Conservation (phyloP, 306 rosid species). For the Vigna nakashimae region DNA sequence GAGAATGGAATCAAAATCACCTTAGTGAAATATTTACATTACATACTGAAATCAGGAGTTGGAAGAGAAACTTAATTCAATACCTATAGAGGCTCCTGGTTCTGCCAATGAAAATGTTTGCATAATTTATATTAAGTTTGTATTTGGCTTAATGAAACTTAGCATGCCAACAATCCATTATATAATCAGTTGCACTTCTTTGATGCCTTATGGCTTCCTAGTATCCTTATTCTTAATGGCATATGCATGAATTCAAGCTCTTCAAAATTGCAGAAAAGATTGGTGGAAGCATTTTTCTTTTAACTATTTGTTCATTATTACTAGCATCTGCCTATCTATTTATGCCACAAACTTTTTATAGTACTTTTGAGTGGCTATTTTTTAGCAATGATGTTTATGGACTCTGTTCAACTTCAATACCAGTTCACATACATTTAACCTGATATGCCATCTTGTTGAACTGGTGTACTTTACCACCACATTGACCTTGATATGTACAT, state of each 20-base stretch:
- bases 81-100: constrained; percentile 69
- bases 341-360: constrained; percentile 7
- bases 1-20: too few species aligned
- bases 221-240: constrained; percentile 21
- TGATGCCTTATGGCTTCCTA: constrained; percentile 19
- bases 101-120: constrained; percentile 30
- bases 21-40: too few species aligned
- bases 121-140: constrained; percentile 8
- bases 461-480: constrained; percentile 21
- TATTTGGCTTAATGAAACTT: constrained; percentile 29
- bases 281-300: constrained; percentile 37
- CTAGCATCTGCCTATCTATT: not conserved
- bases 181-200: constrained; percentile 20
- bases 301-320: constrained; percentile 8
- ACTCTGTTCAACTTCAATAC: constrained; percentile 15
- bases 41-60: constrained; percentile 63
- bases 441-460: constrained; percentile 33
- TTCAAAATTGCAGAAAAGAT: constrained; percentile 17
- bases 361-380: constrained; percentile 8
- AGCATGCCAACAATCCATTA: constrained; percentile 8
- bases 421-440: constrained; percentile 24
- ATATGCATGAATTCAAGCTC: constrained; percentile 14
- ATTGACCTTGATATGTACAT: constrained; percentile 42
- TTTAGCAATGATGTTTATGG: constrained; percentile 23
- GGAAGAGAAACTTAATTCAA: constrained; percentile 72